These are phyloP conservation scores for Inga leiocalycina DNA, from an alignment of 306 rosid genomes.

Conservation along the genomic window DNA sequence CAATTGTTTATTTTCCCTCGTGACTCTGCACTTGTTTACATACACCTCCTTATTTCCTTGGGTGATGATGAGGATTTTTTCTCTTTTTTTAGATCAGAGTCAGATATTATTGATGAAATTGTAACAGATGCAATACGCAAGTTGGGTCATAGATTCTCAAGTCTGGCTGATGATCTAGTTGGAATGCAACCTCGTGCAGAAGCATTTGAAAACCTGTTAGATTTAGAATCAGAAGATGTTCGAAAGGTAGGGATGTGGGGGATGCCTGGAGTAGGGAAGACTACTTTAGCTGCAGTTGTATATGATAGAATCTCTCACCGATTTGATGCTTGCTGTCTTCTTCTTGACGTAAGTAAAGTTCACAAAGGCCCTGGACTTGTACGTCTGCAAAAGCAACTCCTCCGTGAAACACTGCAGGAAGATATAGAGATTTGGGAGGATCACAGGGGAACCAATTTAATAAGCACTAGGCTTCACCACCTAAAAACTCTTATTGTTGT, in stretches of 20 bases:
- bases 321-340: neutral
- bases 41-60: neutral
- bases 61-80: neutral
- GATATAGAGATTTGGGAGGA: neutral
- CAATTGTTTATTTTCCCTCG: no score
- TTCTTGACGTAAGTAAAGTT: constrained; percentile 23
- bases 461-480: neutral
- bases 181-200: constrained; percentile 16
- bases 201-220: constrained; percentile 19
- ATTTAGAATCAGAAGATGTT: neutral
- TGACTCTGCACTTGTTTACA: neutral
- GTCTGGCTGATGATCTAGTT: constrained; percentile 24
- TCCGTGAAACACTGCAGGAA: neutral
- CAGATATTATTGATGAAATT: neutral
- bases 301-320: neutral
- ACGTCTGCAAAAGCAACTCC: neutral
- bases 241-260: constrained; percentile 30
- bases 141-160: constrained; percentile 2
- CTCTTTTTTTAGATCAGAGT: neutral
- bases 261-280: constrained; percentile 41
- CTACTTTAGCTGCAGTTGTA: constrained; percentile 4
- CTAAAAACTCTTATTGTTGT: constrained; percentile 5
- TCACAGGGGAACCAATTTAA: neutral
- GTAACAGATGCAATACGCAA: neutral
- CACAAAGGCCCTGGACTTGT: neutral